Evolutionary conservation across 768 basidiomycete genomes (phyloP).

Genomic region (Cytidiella melzeri): DNA sequence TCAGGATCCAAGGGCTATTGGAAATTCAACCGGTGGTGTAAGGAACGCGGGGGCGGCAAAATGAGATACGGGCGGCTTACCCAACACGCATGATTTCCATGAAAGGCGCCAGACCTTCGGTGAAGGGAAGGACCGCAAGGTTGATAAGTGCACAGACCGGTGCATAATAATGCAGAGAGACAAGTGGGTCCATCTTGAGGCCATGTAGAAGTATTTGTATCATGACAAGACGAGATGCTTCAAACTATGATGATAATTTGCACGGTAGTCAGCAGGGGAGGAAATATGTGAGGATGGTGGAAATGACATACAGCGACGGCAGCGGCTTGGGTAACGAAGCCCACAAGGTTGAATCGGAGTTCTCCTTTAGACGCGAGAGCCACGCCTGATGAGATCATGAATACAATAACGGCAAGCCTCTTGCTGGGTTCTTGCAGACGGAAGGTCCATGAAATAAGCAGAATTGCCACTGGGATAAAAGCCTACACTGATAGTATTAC

Average conservation of each 20-base stretch:
- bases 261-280: slow-evolving; percentile 2
- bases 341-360: slow-evolving; percentile 74
- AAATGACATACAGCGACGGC: slow-evolving; percentile 82
- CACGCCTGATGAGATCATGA: slow-evolving; percentile 88
- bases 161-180: slow-evolving; percentile 94
- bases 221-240: slow-evolving; percentile 91
- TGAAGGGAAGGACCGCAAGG: slow-evolving; percentile 80
- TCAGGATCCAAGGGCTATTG: slow-evolving; percentile 63
- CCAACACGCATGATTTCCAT: slow-evolving; percentile 47
- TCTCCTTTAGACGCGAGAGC: slow-evolving; percentile 89
- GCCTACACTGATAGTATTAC: slow-evolving; percentile 45
- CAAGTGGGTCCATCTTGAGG: slow-evolving; percentile 95
- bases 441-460: slow-evolving; percentile 90
- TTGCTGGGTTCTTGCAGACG: slow-evolving; percentile 84
- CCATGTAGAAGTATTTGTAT: slow-evolving; percentile 93
- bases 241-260: slow-evolving; percentile 65
- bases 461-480: slow-evolving; percentile 83
- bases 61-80: slow-evolving; percentile 7
- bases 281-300: neutral
- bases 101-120: slow-evolving; percentile 87
- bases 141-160: slow-evolving; percentile 93
- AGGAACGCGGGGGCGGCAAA: slow-evolving; percentile 1
- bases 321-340: slow-evolving; percentile 82
- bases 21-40: neutral
- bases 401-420: slow-evolving; percentile 74